Percentiles rank a stretch among this genome's conserved stretches.
Conservation (phyloP, 2,329 filamentous ascomycete species). For the Aspergillus novoparasiticus region DNA sequence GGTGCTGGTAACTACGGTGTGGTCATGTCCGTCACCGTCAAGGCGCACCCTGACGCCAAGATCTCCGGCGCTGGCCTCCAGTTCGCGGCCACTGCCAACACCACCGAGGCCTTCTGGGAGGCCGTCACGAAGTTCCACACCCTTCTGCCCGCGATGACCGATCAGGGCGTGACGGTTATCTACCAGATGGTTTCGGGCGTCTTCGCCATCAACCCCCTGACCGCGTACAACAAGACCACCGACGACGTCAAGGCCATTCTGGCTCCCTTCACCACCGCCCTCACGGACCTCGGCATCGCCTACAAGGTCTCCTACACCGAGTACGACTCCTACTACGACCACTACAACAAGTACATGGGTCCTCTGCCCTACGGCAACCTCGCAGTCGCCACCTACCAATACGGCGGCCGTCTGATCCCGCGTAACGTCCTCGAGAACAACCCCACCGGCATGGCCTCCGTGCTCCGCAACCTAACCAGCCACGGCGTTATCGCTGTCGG, state of each 20-base stretch:
- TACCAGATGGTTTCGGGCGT: slow-evolving; percentile 57
- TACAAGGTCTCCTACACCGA: slow-evolving; percentile 33
- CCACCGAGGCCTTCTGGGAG: slow-evolving; percentile 54
- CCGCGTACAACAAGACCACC: slow-evolving; percentile 51
- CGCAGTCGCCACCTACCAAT: slow-evolving; percentile 29
- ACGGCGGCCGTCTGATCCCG: slow-evolving; percentile 40
- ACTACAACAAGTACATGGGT: slow-evolving; percentile 37
- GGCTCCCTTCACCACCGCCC: slow-evolving; percentile 45
- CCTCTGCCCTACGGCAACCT: slow-evolving; percentile 33
- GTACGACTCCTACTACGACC: slow-evolving; percentile 37
- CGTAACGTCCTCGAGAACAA: slow-evolving; percentile 36
- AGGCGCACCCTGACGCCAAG: slow-evolving; percentile 49
- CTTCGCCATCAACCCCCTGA: slow-evolving; percentile 50
- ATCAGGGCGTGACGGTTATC: slow-evolving; percentile 52
- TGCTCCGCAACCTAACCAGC: slow-evolving; percentile 38
- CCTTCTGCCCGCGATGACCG: slow-evolving; percentile 53
- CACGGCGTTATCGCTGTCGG: slow-evolving; percentile 40
- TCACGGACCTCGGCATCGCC: slow-evolving; percentile 40
- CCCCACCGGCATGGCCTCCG: slow-evolving; percentile 29
- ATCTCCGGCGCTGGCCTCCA: slow-evolving; percentile 49
- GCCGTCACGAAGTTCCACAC: slow-evolving; percentile 54
- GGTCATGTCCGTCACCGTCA: slow-evolving; percentile 58
- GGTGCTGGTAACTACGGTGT: slow-evolving; percentile 63
- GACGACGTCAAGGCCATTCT: slow-evolving; percentile 50
- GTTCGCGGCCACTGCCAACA: slow-evolving; percentile 39